Base-by-base conservation (phyloP, 106 monocot genomes). In the Iris macrosiphon region DNA sequence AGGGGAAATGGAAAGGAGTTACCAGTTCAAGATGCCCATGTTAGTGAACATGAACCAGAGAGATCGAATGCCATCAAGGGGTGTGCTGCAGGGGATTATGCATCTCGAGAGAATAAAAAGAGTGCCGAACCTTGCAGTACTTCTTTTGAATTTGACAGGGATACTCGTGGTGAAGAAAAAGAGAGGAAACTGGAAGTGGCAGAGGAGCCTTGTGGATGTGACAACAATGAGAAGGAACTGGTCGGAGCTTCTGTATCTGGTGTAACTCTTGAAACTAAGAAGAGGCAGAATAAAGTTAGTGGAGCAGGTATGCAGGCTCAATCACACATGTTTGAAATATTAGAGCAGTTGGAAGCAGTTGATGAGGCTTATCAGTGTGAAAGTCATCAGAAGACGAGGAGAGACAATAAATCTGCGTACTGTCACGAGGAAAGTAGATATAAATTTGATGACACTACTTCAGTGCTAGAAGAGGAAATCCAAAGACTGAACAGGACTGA, bases 161-260 rank as follows among this genome's bases (percentile, higher is more conserved):
- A 18, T 60, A 50, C 28, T 38, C n/a, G 6, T 52, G 20, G 24
- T 20, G 40, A 69, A 48, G 48, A 62, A 41, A 46, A 47, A 17
- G 61, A 66, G 4, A 10, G 34, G 34, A 35, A 35, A 28, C 16
- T 30, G 25, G n/a, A 61, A 65, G 45, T 13, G 22, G 39, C 44
- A 34, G 27, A 66, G 32, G 42, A 60, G 41, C 3, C 18, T 50
- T 29, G 10, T 52, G 52, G 27, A 69, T n/a, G 16, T 45, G 61
- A 33, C 45, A 63, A 38, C 19, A 34, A 26, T 62, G 29, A 27
- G 31, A 31, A 63, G 35, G 33, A 64, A 49, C 57, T 66, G 69
- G 31, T 19, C 72, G 54, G 38, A 35, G 41, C 33, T 0, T 35
- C 1, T 31, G 4, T 23, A 31, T 56, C 32, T 31, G 73, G 10